Evolutionary conservation across 306 rosid species (phyloP), one percentile per base, ranked within the genome.

Genomic region (Rosa lucieae): DNA sequence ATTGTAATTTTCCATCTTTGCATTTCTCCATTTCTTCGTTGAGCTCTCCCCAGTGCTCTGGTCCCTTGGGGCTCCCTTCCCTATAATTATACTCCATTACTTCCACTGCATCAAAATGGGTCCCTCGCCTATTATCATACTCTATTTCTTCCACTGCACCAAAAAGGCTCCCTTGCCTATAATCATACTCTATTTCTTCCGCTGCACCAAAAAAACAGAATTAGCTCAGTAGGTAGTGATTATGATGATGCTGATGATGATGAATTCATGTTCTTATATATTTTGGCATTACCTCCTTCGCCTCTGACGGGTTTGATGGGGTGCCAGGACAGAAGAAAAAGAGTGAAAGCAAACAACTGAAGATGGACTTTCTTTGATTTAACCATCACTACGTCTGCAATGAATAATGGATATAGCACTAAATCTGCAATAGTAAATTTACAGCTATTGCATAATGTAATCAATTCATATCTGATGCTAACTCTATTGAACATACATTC

Each of bases 31-130:
- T 80, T 61, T 86, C 86, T 63, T 68, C 37, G 53, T 80, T 73
- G n/a, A 86, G 67, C 48, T 80, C 78, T 72, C 89, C 89, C 86
- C 89, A 86, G 26, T 48, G 73, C 2, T 82, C 67, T 15, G 86
- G 84, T 4, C 89, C 86, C 69, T 70, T 80, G 2, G 39, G 40
- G n/a, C 82, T 80, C 7, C 79, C 78, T 62, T 23, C 53, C 14
- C 1, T n/a, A 44, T 82, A 86, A 62, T 61, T 77, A 46, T 72
- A 82, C 76, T 21, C 84, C 4, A 47, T 74, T 42, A 79, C 84
- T 13, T 78, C 80, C 74, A 79, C 85, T 82, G 79, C 81, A 68
- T 20, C 29, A 0, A 72, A 26, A 29, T 1, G 40, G 20, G 81
- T 78, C 4, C 82, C 79, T 70, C n/a, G 49, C 12, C 1, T 23